Base-by-base conservation (phyloP, 1,139 yeast genomes). In the Sugiyamaella sp. region DNA sequence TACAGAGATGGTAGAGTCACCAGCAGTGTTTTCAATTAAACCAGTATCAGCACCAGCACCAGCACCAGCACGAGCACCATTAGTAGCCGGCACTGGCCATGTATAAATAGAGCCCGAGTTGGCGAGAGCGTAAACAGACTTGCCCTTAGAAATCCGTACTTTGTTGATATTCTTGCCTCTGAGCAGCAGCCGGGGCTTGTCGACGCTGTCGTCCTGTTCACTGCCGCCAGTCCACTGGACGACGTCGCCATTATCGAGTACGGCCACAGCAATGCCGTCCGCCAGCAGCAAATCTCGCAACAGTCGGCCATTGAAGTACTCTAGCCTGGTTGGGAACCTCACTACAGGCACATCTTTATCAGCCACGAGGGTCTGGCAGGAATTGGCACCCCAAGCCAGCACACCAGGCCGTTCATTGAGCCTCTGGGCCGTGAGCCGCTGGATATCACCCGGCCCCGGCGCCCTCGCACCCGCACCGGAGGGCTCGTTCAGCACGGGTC, bases 171-270 rank as follows among this genome's bases (percentile, higher is more conserved):
- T 74, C 57, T 78, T 75, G 14, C 82, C 84, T 38, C 73, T 71
- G 52, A 74, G 60, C 1, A 84, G 80, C 22, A 75, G 62, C 19
- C 44, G 48, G 17, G 58, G 50, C 27, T 70, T 63, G 2, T 33
- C 35, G n/a, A 35, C 40, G 12, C 19, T 25, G 8, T 25, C 16
- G 12, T n/a, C 32, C 1, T 14, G 37, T 16, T 10, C 32, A 40
- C 81, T 80, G n/a, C 14, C 8, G 14, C 35, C 35, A 29, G 35
- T 12, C 86, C 90, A 87, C 65, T 85, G 88, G 55, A 81, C 84
- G 20, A 89, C 77, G 63, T 85, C 80, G n/a, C 98, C 98, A 22
- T 79, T 78, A 1, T 78, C 79, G 57, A 85, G 80, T 20, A 84
- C 79, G 1, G 95, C 84, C 1, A 83, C 84, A 2, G 82, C 86